phyloP scores from a whole-genome alignment of 2,329 filamentous ascomycete genomes.

The Catunica adiposa region DNA sequence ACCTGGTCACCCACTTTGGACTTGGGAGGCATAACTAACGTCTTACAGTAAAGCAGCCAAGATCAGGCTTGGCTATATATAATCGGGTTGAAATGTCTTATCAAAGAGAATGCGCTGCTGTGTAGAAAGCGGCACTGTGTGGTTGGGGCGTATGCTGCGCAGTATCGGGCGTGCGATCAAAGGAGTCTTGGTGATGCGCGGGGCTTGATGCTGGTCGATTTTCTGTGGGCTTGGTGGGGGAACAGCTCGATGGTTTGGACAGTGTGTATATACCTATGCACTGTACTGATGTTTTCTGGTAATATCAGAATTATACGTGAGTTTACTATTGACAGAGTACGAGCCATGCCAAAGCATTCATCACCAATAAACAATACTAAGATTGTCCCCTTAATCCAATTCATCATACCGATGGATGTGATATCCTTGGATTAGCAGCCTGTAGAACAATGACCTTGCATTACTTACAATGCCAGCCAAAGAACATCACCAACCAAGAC shows the following conservation, averaged over 20 bases:
- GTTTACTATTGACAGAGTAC: too few relatives aligned
- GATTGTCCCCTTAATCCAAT: neutral
- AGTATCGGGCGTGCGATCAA: too few relatives aligned
- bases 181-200: too few relatives aligned
- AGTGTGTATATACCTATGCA: too few relatives aligned
- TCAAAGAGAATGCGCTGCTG: too few relatives aligned
- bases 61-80: slow-evolving; percentile 4
- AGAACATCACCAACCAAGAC: neutral
- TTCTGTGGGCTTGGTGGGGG: too few relatives aligned
- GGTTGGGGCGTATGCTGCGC: too few relatives aligned
- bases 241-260: too few relatives aligned
- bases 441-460: neutral
- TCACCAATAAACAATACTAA: neutral
- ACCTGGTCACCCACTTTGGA: slow-evolving; percentile 23
- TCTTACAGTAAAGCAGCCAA: neutral
- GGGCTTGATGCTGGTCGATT: too few relatives aligned
- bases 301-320: too few relatives aligned
- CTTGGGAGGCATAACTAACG: slow-evolving; percentile 23
- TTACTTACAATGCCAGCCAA: neutral
- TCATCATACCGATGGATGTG: neutral
- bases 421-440: neutral
- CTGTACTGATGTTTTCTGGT: too few relatives aligned
- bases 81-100: too few relatives aligned
- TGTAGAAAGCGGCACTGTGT: neutral
- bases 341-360: neutral